Conservation (phyloP, 306 rosid genomes). For the Castanea sativa region DNA sequence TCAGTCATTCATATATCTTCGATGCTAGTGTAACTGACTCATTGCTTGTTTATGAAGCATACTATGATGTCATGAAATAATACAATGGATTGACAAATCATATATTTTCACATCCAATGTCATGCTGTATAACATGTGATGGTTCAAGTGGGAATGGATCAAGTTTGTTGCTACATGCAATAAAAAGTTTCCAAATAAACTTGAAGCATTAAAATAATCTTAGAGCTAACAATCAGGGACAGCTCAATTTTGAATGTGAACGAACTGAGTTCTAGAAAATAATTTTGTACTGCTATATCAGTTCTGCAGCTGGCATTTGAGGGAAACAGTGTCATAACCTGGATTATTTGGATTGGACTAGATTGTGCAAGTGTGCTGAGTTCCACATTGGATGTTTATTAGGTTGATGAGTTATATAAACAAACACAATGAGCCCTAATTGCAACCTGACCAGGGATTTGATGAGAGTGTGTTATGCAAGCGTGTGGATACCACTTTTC, state of each 20-base stretch:
- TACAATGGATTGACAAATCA: background rate
- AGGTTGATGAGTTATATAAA: too few relatives aligned
- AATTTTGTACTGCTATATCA: background rate
- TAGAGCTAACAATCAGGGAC: background rate
- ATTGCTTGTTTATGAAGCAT: background rate
- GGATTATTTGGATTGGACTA: too few relatives aligned
- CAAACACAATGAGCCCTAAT: too few relatives aligned
- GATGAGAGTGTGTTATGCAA: too few relatives aligned
- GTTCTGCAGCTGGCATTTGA: background rate
- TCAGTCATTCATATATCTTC: too few relatives aligned
- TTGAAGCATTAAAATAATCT: background rate
- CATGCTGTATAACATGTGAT: background rate
- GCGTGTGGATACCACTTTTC: too few relatives aligned
- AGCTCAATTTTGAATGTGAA: background rate
- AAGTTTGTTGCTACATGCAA: background rate
- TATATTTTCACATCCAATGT: background rate
- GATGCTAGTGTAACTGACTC: background rate
- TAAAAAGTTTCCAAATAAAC: background rate
- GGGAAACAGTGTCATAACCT: background rate
- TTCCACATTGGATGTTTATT: too few relatives aligned
- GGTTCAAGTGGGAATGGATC: background rate
- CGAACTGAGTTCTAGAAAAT: background rate
- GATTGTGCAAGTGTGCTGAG: too few relatives aligned
- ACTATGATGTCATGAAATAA: background rate
- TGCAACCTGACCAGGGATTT: too few relatives aligned